Evolutionary conservation across 2,329 filamentous ascomycete species (phyloP), one percentile per base, ranked within the genome.

Genomic region (Penicillium palitans): DNA sequence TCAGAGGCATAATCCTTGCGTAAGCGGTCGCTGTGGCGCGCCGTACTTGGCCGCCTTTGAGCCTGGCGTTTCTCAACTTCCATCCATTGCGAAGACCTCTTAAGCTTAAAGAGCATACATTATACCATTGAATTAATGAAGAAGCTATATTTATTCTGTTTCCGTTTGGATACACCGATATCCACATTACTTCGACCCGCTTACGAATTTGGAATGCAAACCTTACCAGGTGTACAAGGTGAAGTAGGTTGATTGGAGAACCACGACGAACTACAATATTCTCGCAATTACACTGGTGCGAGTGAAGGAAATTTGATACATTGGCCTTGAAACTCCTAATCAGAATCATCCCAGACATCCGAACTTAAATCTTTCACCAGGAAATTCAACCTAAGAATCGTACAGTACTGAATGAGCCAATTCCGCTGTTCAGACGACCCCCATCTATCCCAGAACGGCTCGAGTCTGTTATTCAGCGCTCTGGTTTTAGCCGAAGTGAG

Each of bases 1-100:
- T 21, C 50, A 54, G 50, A 47, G 37, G 50, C 55, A 54, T 53
- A 24, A 53, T 58, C 21, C 6, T 24, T 48, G 55, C 55, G 50
- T 31, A 24, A n/a, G n/a, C 44, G 44, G 55, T 54, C 15, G 21
- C 10, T 54, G 15, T 54, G 35, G 21, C 4, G n/a, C 21, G 13
- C 55, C 50, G 25, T 58, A 58, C 5, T 27, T 27, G 27, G 15
- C 51, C 39, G 10, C 25, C 31, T 48, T 17, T 17, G n/a, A 45
- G 42, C 9, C 21, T 19, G 48, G 21, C 9, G 6, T 27, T 15
- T 39, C 10, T 29, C 48, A 27, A 40, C 25, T 40, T 51, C 9
- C 2, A 3, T 19, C 19, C 15, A 19, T 13, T 9, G 6, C n/a
- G 15, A 35, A 13, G 12, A 1, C 72, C 2, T 27, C 7, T 13